phyloP scores from a whole-genome alignment of 1,284 basidiomycete genomes.

The Leccinum subrobustum region DNA sequence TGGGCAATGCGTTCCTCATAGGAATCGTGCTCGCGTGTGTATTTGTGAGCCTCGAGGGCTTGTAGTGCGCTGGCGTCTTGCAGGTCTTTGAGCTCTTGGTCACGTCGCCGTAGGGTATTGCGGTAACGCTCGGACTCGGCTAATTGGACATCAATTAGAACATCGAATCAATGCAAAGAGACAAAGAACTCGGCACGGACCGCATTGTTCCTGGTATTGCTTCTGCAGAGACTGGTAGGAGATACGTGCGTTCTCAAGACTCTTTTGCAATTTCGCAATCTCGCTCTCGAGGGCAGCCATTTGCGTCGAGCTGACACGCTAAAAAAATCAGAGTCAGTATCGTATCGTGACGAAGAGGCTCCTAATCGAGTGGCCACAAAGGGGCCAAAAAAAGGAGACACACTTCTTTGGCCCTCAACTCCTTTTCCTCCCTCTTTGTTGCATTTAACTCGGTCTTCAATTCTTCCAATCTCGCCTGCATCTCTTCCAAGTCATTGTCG shows the following conservation, averaged over 20 bases:
- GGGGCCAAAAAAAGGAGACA: conserved; percentile 14
- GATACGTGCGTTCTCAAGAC: conserved; percentile 64
- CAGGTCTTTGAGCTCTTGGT: conserved; percentile 66
- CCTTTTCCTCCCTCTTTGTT: conserved; percentile 86
- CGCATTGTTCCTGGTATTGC: conserved; percentile 83
- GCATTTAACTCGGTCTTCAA: conserved; percentile 67
- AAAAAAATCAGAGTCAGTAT: conserved; percentile 11
- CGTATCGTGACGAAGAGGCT: neutral
- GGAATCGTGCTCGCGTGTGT: conserved; percentile 58
- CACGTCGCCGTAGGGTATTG: conserved; percentile 66
- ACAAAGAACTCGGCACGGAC: conserved; percentile 42
- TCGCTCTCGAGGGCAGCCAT: conserved; percentile 75
- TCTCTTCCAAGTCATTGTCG: conserved; percentile 74
- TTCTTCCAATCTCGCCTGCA: conserved; percentile 73
- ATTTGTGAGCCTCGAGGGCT: conserved; percentile 61
- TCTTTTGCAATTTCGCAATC: conserved; percentile 69
- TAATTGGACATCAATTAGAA: conserved; percentile 28
- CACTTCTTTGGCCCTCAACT: conserved; percentile 80
- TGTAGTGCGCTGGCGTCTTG: conserved; percentile 60
- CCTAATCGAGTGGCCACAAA: neutral
- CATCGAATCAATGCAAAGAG: neutral
- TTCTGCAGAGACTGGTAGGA: conserved; percentile 76
- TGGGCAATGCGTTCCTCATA: conserved; percentile 66
- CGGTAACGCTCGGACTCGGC: conserved; percentile 79
- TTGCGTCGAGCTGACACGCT: conserved; percentile 64